A percentile compares a stretch with the other conserved stretches of the same genome.
Evolutionary conservation across 2,329 filamentous ascomycete genomes (phyloP).

Genomic region (Trichoderma sp.): DNA sequence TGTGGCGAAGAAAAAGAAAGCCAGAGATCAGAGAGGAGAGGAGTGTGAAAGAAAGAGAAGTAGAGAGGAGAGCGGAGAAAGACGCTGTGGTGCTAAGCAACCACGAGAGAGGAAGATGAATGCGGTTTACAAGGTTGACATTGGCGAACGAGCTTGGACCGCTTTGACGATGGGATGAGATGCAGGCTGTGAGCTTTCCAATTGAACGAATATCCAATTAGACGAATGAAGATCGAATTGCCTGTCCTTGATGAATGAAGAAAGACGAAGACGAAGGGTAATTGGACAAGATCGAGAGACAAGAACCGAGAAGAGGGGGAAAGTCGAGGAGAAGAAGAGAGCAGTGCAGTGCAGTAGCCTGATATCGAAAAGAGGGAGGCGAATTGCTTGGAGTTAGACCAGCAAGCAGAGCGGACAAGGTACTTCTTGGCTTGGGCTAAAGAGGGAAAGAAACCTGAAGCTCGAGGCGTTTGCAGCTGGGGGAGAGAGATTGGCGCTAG

Average conservation of each 20-base stretch:
- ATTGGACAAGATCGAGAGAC: not conserved
- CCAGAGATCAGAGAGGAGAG: not conserved
- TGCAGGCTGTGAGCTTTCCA: not conserved
- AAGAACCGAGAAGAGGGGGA: not conserved
- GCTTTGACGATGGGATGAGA: not conserved
- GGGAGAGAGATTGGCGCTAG: not conserved
- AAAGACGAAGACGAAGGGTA: no score
- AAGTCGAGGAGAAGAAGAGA: not conserved
- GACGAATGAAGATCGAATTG: no score
- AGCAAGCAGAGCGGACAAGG: not conserved
- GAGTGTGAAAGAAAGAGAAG: not conserved
- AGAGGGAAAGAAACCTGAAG: not conserved
- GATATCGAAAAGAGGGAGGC: constrained; percentile 16
- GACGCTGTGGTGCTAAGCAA: constrained; percentile 3
- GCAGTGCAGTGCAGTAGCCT: no score
- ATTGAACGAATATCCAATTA: not conserved
- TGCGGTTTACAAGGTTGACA: not conserved
- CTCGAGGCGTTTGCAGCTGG: constrained; percentile 7
- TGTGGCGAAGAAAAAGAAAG: not conserved
- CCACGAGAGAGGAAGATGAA: not conserved
- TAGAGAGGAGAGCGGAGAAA: not conserved
- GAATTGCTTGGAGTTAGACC: not conserved
- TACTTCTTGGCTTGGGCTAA: not conserved
- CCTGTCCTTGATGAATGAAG: no score
- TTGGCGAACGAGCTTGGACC: not conserved